A percentile compares a stretch with the other conserved stretches of the same genome.
Evolutionary conservation across 108 stramenopile species (phyloP).

Genomic region (Skeletonema marinoi): DNA sequence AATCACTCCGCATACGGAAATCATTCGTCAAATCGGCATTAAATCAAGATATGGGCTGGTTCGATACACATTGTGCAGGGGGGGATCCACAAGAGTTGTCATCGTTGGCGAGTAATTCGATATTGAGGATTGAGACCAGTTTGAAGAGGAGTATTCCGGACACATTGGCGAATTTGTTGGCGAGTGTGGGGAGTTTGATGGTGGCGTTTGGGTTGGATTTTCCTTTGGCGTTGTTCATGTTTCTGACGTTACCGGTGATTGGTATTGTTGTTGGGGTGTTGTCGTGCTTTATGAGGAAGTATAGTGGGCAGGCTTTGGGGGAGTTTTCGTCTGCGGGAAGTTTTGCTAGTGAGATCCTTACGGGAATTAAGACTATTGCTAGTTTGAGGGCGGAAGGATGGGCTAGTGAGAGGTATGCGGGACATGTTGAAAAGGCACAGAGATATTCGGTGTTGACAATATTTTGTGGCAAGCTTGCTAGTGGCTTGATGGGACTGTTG

Average conservation of each 20-base stretch:
- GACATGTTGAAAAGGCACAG: conserved; percentile 29
- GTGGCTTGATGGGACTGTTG: conserved; percentile 32
- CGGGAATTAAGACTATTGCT: conserved; percentile 52
- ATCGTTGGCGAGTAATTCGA: conserved; percentile 28
- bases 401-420: conserved; percentile 34
- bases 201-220: conserved; percentile 48
- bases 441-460: conserved; percentile 24
- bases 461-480: conserved; percentile 21
- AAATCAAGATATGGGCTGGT: conserved; percentile 56
- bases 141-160: conserved; percentile 43
- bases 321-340: conserved; percentile 38
- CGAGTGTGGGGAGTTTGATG: conserved; percentile 39
- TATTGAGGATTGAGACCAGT: conserved; percentile 29
- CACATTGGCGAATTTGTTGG: conserved; percentile 39
- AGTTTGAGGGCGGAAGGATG: conserved; percentile 41
- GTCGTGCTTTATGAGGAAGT: conserved; percentile 43
- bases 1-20: conserved; percentile 55
- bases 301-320: conserved; percentile 8
- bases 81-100: conserved; percentile 50
- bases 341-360: conserved; percentile 44
- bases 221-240: conserved; percentile 45
- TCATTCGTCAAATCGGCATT: conserved; percentile 56
- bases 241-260: conserved; percentile 41
- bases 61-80: conserved; percentile 28
- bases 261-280: conserved; percentile 39